A percentile compares a stretch with the other conserved stretches of the same genome.
Evolutionary conservation across 257 asterid species (phyloP).

Genomic region (Rauvolfia tetraphylla): DNA sequence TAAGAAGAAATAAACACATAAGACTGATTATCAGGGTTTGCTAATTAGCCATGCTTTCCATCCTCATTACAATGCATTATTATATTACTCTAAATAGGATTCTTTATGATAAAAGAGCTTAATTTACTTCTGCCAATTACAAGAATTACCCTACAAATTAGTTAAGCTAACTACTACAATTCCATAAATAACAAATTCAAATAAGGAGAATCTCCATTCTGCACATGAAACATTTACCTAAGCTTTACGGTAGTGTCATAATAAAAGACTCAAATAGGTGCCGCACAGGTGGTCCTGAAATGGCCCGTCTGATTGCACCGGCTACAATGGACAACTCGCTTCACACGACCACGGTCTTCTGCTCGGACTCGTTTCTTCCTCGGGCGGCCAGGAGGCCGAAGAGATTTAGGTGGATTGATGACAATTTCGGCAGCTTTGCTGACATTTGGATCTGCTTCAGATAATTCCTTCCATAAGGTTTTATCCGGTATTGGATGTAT

Average conservation of each 20-base stretch:
- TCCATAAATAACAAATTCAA: not conserved
- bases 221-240: not conserved
- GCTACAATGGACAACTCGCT: conserved; percentile 94
- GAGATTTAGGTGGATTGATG: conserved; percentile 78
- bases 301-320: conserved; percentile 97
- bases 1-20: not conserved
- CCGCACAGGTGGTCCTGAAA: conserved; percentile 95
- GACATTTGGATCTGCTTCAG: conserved; percentile 53
- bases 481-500: conserved; percentile 91
- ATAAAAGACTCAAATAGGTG: conserved; percentile 59
- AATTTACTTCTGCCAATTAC: not conserved
- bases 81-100: not conserved
- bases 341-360: conserved; percentile 77
- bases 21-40: not conserved
- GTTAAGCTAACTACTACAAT: not conserved
- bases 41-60: not conserved
- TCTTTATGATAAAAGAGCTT: not conserved
- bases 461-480: conserved; percentile 68
- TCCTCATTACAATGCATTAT: not conserved
- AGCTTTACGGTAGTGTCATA: not conserved
- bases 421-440: conserved; percentile 35
- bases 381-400: conserved; percentile 79
- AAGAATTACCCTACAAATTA: not conserved
- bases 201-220: not conserved
- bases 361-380: conserved; percentile 88